Conservation (phyloP, 1,139 yeast genomes). For the Debaryomyces subglobosus region DNA sequence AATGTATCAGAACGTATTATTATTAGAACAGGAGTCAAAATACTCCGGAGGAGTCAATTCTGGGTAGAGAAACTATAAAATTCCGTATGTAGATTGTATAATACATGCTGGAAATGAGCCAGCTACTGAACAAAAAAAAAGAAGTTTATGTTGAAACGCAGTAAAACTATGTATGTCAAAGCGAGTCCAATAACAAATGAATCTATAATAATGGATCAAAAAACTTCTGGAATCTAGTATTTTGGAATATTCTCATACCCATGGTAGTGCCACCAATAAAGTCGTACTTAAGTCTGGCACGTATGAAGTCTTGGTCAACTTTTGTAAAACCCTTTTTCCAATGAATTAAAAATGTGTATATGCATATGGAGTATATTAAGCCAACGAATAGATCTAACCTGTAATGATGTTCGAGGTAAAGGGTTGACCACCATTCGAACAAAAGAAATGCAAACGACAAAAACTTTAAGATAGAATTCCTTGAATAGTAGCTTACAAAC, state of each 20-base stretch:
- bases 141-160: not conserved
- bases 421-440: slow-evolving; percentile 23
- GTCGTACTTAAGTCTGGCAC: slow-evolving; percentile 16
- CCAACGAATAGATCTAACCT: slow-evolving; percentile 21
- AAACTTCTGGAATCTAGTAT: slow-evolving; percentile 14
- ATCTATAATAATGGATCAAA: slow-evolving; percentile 18
- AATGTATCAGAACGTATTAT: not conserved
- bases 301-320: slow-evolving; percentile 15
- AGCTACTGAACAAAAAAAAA: not conserved
- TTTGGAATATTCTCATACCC: slow-evolving; percentile 19
- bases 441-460: slow-evolving; percentile 14
- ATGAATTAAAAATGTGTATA: slow-evolving; percentile 16
- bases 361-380: slow-evolving; percentile 15
- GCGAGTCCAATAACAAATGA: not conserved
- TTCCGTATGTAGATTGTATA: not conserved
- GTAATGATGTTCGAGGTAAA: slow-evolving; percentile 23
- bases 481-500: slow-evolving; percentile 18
- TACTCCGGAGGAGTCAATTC: not conserved
- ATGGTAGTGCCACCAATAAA: slow-evolving; percentile 16
- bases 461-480: slow-evolving; percentile 14
- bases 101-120: not conserved
- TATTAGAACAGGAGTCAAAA: not conserved
- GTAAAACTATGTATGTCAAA: slow-evolving; percentile 4
- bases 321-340: slow-evolving; percentile 15
- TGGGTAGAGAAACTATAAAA: not conserved